Percentiles rank a stretch among this genome's conserved stretches.
Conservation (phyloP, 2,329 filamentous ascomycete species). For the Plenodomus lindquistii region DNA sequence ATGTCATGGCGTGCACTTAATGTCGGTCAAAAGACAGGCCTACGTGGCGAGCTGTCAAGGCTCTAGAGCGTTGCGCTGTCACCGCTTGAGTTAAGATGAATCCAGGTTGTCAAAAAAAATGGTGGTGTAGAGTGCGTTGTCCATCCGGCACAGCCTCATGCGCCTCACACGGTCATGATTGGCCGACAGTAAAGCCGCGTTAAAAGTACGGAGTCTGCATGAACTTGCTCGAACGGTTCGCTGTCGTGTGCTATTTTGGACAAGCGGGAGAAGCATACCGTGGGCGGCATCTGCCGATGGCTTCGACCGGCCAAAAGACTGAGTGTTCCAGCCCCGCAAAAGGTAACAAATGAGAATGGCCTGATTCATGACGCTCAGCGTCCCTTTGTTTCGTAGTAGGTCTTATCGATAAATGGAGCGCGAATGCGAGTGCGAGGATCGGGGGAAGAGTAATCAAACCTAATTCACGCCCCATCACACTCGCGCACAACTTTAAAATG, state of each 20-base stretch:
- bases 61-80: constrained; percentile 24
- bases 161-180: constrained; percentile 15
- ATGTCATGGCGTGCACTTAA: constrained; percentile 17
- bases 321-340: constrained; percentile 17
- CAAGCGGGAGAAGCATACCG: constrained; percentile 8
- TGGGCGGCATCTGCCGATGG: constrained; percentile 10
- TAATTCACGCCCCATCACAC: background rate
- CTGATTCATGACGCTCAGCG: background rate
- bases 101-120: constrained; percentile 8
- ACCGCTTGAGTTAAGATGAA: constrained; percentile 12
- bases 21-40: constrained; percentile 26
- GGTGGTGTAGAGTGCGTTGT: constrained; percentile 30
- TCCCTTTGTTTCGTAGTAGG: constrained; percentile 1
- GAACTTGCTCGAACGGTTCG: constrained; percentile 27
- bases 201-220: constrained; percentile 14
- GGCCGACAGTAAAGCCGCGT: constrained; percentile 7
- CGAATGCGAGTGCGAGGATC: background rate
- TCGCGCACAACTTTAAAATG: constrained; percentile 1
- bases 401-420: constrained; percentile 2
- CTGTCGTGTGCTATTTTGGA: constrained; percentile 17
- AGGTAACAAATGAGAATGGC: constrained; percentile 2
- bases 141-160: constrained; percentile 23
- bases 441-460: background rate
- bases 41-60: constrained; percentile 29
- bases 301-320: background rate